These are phyloP conservation scores for Harringtonia lauricola DNA, from an alignment of 2,329 filamentous ascomycete genomes.

Conservation along the genomic window DNA sequence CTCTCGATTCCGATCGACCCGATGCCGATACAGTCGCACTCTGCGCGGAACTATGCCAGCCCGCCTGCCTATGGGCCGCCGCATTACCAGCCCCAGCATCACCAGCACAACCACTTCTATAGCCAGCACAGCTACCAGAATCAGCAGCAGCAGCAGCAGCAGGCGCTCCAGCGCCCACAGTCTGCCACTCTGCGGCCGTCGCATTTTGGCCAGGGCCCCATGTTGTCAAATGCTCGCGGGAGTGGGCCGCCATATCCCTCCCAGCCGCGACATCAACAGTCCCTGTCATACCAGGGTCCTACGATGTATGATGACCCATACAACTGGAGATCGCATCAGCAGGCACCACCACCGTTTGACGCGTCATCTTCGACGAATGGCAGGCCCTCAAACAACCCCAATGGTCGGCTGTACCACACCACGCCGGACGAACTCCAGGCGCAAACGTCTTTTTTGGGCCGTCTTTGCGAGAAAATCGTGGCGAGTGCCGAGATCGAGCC, in stretches of 20 bases:
- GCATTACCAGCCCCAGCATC: slow-evolving; percentile 15
- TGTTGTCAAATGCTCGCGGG: slow-evolving; percentile 7
- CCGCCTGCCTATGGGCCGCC: slow-evolving; percentile 20
- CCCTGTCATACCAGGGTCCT: slow-evolving; percentile 21
- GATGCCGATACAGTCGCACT: slow-evolving; percentile 19
- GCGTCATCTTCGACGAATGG: slow-evolving; percentile 8
- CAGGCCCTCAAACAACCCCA: slow-evolving; percentile 3
- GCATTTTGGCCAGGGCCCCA: slow-evolving; percentile 13
- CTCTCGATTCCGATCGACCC: slow-evolving; percentile 44
- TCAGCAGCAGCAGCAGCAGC: slow-evolving; percentile 12
- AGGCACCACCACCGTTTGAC: slow-evolving; percentile 10
- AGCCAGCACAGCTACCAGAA: slow-evolving; percentile 1
- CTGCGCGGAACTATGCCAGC: slow-evolving; percentile 19
- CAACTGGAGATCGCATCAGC: slow-evolving; percentile 17
- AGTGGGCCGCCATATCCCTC: slow-evolving; percentile 9
- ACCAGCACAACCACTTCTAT: slow-evolving; percentile 19
- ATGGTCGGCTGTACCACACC: slow-evolving; percentile 17
- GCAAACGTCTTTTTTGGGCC: slow-evolving; percentile 38
- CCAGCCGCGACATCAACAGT: slow-evolving; percentile 20
- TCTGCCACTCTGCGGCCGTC: slow-evolving; percentile 20
- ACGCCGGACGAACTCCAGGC: slow-evolving; percentile 33
- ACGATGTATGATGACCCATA: slow-evolving; percentile 12
- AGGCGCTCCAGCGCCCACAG: slow-evolving; percentile 19
- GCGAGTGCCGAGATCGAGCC: slow-evolving; percentile 49
- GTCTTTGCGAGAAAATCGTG: slow-evolving; percentile 37